These are phyloP conservation scores for Amanita muscaria DNA, from an alignment of 768 basidiomycete genomes.

Conservation along the genomic window DNA sequence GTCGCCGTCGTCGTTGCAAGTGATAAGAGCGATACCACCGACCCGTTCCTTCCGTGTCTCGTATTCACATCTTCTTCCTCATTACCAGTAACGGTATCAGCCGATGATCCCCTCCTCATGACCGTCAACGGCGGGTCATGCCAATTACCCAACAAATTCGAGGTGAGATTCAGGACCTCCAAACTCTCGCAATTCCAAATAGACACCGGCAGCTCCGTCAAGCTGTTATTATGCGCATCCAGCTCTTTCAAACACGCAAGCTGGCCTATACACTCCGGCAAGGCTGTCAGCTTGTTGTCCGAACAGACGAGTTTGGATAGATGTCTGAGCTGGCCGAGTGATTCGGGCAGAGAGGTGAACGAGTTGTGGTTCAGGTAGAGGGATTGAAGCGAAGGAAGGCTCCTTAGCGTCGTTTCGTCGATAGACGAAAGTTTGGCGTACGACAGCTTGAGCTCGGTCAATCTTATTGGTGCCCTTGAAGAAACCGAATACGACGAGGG, in stretches of 20 bases:
- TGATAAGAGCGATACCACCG: constrained; percentile 23
- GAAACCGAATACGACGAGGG: too few species aligned
- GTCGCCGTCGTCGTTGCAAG: too few species aligned
- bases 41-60: not conserved
- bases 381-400: constrained; percentile 59
- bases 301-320: constrained; percentile 76
- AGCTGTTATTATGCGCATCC: constrained; percentile 87
- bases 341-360: constrained; percentile 77
- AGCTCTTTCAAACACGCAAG: constrained; percentile 67
- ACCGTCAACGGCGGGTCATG: constrained; percentile 45
- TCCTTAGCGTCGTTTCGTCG: constrained; percentile 63
- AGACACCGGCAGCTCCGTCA: constrained; percentile 62
- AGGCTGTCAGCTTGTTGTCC: constrained; percentile 76
- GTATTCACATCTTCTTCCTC: not conserved
- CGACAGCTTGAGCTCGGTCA: constrained; percentile 80
- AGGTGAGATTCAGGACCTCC: constrained; percentile 72
- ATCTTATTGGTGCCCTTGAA: constrained; percentile 25
- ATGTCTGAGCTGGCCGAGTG: constrained; percentile 61
- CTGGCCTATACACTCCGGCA: constrained; percentile 70
- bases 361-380: constrained; percentile 83
- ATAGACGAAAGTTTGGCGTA: constrained; percentile 81
- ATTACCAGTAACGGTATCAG: too few species aligned
- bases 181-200: constrained; percentile 83
- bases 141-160: constrained; percentile 74
- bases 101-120: constrained; percentile 1